A percentile compares a stretch with the other conserved stretches of the same genome.
Evolutionary conservation across 208 protist species (phyloP).

Genomic region (Crithidia acanthocephali): DNA sequence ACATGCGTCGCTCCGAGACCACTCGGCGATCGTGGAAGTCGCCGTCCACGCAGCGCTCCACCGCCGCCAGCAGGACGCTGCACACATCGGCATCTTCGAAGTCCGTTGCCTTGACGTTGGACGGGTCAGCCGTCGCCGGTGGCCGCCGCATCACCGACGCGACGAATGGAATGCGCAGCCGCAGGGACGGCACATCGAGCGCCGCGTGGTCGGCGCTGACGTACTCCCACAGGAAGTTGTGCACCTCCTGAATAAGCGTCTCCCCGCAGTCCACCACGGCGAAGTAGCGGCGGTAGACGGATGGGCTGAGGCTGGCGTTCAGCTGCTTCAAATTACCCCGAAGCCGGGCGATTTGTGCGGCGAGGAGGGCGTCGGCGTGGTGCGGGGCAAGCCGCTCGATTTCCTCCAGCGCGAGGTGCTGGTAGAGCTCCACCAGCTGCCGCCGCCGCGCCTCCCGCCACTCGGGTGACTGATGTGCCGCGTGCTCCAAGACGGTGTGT

Average conservation of each 20-base stretch:
- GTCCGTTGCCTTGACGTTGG: conserved; percentile 38
- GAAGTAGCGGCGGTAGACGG: conserved; percentile 78
- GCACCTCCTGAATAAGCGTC: conserved; percentile 65
- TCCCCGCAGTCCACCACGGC: conserved; percentile 51
- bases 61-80: conserved; percentile 72
- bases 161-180: conserved; percentile 79
- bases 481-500: conserved; percentile 88
- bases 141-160: conserved; percentile 72
- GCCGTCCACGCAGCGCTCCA: conserved; percentile 72
- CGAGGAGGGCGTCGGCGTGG: conserved; percentile 60
- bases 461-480: conserved; percentile 64
- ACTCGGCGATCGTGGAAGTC: conserved; percentile 64
- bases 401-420: conserved; percentile 73
- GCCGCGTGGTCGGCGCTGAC: conserved; percentile 73
- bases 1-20: conserved; percentile 73
- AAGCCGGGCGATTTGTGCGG: conserved; percentile 65
- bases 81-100: conserved; percentile 87
- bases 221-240: conserved; percentile 90
- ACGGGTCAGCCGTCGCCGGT: conserved; percentile 27
- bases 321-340: conserved; percentile 74
- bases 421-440: conserved; percentile 86
- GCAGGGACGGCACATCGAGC: conserved; percentile 68
- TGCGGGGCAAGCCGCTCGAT: conserved; percentile 68
- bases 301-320: conserved; percentile 58
- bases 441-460: conserved; percentile 84